Conservation (phyloP, 306 rosid species). For the Phaseolus lunatus region DNA sequence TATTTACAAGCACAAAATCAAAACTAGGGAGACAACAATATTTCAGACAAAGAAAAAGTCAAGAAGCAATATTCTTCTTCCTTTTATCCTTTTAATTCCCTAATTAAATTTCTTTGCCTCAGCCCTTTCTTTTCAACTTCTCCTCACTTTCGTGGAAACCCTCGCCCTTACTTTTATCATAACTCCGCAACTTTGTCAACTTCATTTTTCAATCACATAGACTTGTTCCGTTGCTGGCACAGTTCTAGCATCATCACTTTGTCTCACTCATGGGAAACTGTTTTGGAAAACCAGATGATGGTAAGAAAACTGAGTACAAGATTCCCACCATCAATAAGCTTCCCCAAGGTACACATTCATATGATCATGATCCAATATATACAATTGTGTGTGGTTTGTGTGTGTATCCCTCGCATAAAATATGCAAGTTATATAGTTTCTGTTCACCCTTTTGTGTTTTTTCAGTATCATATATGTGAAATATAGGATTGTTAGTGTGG, state of each 20-base stretch:
- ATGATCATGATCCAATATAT: not conserved
- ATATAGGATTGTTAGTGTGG: not conserved
- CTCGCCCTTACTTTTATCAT: not conserved
- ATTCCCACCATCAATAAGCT: not conserved
- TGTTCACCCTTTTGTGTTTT: not conserved
- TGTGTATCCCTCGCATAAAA: not conserved
- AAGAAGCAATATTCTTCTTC: not conserved
- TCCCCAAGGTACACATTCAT: constrained; percentile 4
- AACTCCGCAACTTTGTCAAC: not conserved
- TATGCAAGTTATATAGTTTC: not conserved
- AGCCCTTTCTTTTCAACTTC: constrained; percentile 36
- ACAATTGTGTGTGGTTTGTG: no score
- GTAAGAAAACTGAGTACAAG: not conserved
- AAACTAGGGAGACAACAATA: not conserved
- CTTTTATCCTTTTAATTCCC: not conserved
- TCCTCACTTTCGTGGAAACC: constrained; percentile 38
- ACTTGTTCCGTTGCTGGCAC: not conserved
- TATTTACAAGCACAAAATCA: constrained; percentile 7
- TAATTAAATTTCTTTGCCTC: not conserved
- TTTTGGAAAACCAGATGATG: constrained; percentile 6
- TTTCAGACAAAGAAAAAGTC: not conserved
- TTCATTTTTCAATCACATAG: constrained; percentile 14
- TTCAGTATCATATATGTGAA: no score
- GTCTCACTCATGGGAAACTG: constrained; percentile 48
- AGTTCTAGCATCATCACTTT: not conserved